These are phyloP conservation scores for Rhodotorula sp. DNA, from an alignment of 1,284 basidiomycete species.

Conservation along the genomic window DNA sequence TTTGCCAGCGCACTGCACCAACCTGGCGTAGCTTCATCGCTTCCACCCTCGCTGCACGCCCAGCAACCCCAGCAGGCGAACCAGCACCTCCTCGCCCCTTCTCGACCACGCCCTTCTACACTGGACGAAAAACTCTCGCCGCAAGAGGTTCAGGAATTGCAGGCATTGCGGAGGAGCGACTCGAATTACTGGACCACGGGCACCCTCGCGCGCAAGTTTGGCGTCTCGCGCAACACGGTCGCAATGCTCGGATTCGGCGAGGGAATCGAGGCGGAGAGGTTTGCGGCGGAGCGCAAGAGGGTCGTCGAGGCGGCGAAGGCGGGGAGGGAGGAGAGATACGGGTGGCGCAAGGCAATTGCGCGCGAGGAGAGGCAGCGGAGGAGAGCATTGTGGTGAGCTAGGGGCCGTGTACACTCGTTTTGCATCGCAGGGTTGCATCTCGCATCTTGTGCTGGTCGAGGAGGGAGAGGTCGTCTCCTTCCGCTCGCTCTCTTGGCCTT, in stretches of 20 bases:
- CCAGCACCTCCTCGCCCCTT: conserved; percentile 8
- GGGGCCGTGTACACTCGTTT: background rate
- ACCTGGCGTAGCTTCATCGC: background rate
- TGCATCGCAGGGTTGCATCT: background rate
- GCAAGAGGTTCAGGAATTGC: conserved; percentile 14
- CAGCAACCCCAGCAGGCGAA: background rate
- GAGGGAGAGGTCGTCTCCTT: background rate
- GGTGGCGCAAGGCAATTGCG: conserved; percentile 37
- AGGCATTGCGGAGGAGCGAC: conserved; percentile 13
- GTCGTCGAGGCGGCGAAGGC: conserved; percentile 4
- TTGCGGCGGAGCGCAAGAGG: conserved; percentile 12
- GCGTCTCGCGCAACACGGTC: conserved; percentile 23
- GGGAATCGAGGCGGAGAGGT: conserved; percentile 17
- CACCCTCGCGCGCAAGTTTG: conserved; percentile 27
- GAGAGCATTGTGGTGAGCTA: conserved; percentile 25
- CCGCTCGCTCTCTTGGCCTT: background rate
- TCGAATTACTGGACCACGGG: conserved; percentile 15
- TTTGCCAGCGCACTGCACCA: background rate
- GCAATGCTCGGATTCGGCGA: conserved; percentile 27
- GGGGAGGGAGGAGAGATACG: conserved; percentile 20
- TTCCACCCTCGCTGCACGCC: background rate
- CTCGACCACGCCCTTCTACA: background rate
- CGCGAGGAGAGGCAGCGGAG: conserved; percentile 33
- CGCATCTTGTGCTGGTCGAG: background rate
- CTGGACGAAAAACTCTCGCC: background rate